Evolutionary conservation across 2,329 filamentous ascomycete genomes (phyloP), one percentile per base, ranked within the genome.

Genomic region (Acephala macrosclerotiorum): DNA sequence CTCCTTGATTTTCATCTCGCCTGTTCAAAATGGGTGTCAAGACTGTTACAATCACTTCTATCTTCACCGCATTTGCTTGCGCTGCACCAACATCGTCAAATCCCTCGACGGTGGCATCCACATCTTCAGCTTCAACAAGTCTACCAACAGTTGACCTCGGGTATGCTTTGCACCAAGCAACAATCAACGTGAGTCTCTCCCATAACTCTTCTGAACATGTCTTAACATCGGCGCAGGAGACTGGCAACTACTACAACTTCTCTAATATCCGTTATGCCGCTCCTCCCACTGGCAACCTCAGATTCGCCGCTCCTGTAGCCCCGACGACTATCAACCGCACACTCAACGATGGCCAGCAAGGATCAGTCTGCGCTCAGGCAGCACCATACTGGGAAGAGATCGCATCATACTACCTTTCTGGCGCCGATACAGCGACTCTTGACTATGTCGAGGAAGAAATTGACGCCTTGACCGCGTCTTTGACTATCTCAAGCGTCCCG

Each of bases 201-300:
- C 18, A 12, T 18, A 20, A 4, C 49, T 16, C 25, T 75, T 74
- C 58, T 79, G 77, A 68, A 70, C 70, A 18, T 79, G 78, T 67
- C 73, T 65, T 60, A 81, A 79, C 14, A 38, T 58, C 35, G 55
- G 47, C 42, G 9, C 25, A 68, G 58, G 40, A 78, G 75, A 69
- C 66, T 49, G 66, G 77, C 5, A 63, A 72, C 42, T 79, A 78
- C 63, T 80, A 79, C 69, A 74, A 74, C 22, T 81, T 80, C 71
- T 76, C 70, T 60, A 82, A 81, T 18, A 79, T 84, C 55, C 75
- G 80, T 26, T 84, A 80, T 66, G 82, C 80, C 1, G 78, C 77
- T 12, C 75, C 81, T n/a, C 82, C 82, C 7, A 71, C 76, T 0
- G 82, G 81, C n/a, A 68, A 75, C 16, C 74, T 83, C 6, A 77